Evolutionary conservation across 768 basidiomycete genomes (phyloP).

Genomic region (Mycena vitilis): DNA sequence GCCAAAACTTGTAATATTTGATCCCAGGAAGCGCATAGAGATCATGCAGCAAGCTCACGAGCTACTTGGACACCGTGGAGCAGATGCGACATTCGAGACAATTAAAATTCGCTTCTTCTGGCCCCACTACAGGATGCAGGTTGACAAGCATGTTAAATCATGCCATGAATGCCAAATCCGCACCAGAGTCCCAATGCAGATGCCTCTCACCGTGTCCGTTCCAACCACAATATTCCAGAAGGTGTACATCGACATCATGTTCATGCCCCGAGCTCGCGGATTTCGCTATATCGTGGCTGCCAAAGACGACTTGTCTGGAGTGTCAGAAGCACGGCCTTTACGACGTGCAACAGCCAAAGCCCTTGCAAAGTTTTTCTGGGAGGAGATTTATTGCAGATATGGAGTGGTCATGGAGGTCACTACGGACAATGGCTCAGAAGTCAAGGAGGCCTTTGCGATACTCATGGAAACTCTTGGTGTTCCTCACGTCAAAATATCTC

Average conservation of each 20-base stretch:
- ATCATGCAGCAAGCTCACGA: slow-evolving; percentile 38
- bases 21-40: slow-evolving; percentile 9
- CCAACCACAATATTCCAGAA: slow-evolving; percentile 32
- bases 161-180: slow-evolving; percentile 45
- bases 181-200: slow-evolving; percentile 8
- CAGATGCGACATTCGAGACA: slow-evolving; percentile 9
- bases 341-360: slow-evolving; percentile 14
- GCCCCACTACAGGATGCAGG: slow-evolving; percentile 32
- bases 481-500: slow-evolving; percentile 20
- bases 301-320: slow-evolving; percentile 42
- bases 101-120: slow-evolving; percentile 40
- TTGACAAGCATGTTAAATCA: slow-evolving; percentile 38
- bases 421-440: slow-evolving; percentile 45
- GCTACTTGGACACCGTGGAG: slow-evolving; percentile 39
- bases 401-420: slow-evolving; percentile 39
- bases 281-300: slow-evolving; percentile 41
- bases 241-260: slow-evolving; percentile 40
- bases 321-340: slow-evolving; percentile 39
- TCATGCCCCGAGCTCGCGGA: slow-evolving; percentile 39
- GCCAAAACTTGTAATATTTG: slow-evolving; percentile 21
- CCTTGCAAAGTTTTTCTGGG: slow-evolving; percentile 44
- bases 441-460: slow-evolving; percentile 31
- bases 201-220: slow-evolving; percentile 26
- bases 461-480: not conserved
- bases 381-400: slow-evolving; percentile 47